Percentiles rank a stretch among this genome's conserved stretches.
Conservation (phyloP, 2,329 filamentous ascomycete genomes). For the Whalleya microplaca region DNA sequence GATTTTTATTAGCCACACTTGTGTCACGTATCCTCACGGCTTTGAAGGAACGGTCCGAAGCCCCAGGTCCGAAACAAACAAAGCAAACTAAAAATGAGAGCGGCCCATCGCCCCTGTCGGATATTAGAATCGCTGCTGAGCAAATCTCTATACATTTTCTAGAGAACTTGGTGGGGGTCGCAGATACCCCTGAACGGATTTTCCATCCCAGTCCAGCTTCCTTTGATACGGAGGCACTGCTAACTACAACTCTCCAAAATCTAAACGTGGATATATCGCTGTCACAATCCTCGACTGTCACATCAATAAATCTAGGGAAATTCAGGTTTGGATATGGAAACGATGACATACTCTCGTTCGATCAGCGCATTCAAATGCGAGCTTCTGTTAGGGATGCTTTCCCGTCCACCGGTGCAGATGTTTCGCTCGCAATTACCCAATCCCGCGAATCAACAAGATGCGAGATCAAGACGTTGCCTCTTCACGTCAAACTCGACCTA, state of each 20-base stretch:
- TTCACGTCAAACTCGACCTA: slow-evolving; percentile 77
- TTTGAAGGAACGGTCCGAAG: slow-evolving; percentile 38
- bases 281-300: slow-evolving; percentile 35
- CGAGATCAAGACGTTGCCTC: slow-evolving; percentile 74
- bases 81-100: slow-evolving; percentile 14
- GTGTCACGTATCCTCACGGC: slow-evolving; percentile 53
- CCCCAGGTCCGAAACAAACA: slow-evolving; percentile 15
- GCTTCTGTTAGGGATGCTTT: slow-evolving; percentile 63
- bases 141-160: slow-evolving; percentile 60
- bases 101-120: slow-evolving; percentile 35
- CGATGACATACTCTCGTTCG: slow-evolving; percentile 67
- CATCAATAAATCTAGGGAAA: slow-evolving; percentile 55
- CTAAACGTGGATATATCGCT: slow-evolving; percentile 41
- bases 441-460: slow-evolving; percentile 52
- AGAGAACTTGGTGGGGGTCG: slow-evolving; percentile 56
- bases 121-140: slow-evolving; percentile 50
- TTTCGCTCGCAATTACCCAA: slow-evolving; percentile 57
- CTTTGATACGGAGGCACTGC: slow-evolving; percentile 54
- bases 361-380: slow-evolving; percentile 59
- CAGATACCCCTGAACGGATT: slow-evolving; percentile 53
- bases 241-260: slow-evolving; percentile 54
- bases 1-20: slow-evolving; percentile 57
- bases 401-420: slow-evolving; percentile 59
- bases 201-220: slow-evolving; percentile 46
- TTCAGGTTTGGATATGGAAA: slow-evolving; percentile 66